A percentile compares a stretch with the other conserved stretches of the same genome.
Evolutionary conservation across 1,139 yeast genomes (phyloP).

Genomic region (Hanseniaspora sp.): DNA sequence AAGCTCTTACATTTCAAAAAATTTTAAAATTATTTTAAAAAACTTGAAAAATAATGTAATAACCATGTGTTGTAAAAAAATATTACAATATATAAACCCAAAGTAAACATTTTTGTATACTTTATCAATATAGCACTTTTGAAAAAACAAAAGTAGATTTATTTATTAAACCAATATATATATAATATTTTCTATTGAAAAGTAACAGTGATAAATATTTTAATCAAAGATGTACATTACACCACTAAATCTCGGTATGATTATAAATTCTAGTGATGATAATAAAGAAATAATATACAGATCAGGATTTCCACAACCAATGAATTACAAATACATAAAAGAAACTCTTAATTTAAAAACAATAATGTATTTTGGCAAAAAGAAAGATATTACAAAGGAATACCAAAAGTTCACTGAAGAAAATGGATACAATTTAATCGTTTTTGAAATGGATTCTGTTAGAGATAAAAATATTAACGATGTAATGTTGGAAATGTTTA

Average conservation of each 20-base stretch:
- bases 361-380: constrained; percentile 75
- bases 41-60: no score
- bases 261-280: constrained; percentile 45
- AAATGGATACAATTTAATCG: constrained; percentile 47
- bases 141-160: no score
- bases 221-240: constrained; percentile 45
- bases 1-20: no score
- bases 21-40: no score
- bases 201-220: no score
- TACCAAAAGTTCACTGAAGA: constrained; percentile 49
- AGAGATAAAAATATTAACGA: constrained; percentile 61
- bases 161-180: not conserved
- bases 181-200: not conserved
- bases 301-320: constrained; percentile 86
- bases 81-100: no score
- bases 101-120: not conserved
- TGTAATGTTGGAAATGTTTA: constrained; percentile 51
- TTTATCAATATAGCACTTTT: no score
- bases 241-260: constrained; percentile 80
- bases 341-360: constrained; percentile 62
- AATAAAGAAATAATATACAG: constrained; percentile 52
- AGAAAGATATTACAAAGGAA: constrained; percentile 49
- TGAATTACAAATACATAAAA: constrained; percentile 61
- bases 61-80: no score
- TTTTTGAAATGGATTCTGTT: constrained; percentile 56